These are phyloP conservation scores for Moesziomyces sp. DNA, from an alignment of 1,284 basidiomycete genomes.

Conservation along the genomic window DNA sequence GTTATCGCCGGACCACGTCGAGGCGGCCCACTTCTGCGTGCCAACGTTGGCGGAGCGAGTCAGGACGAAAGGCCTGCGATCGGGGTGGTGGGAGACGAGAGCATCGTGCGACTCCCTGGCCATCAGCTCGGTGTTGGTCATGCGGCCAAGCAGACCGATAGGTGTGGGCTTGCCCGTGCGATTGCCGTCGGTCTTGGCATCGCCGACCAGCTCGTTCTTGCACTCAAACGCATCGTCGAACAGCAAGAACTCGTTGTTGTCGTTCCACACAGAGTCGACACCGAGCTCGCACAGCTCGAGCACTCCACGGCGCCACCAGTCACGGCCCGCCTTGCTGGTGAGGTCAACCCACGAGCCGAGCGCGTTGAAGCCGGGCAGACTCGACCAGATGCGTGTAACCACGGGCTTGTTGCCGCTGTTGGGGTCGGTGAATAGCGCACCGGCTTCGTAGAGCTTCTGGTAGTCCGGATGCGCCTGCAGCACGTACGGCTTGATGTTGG, in stretches of 20 bases:
- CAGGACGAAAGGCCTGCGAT: constrained; percentile 68
- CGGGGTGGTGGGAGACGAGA: constrained; percentile 60
- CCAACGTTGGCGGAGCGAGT: constrained; percentile 70
- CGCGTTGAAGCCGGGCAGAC: constrained; percentile 68
- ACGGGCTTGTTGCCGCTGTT: constrained; percentile 61
- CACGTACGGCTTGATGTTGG: constrained; percentile 69
- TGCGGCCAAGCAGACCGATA: constrained; percentile 68
- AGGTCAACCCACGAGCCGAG: constrained; percentile 70
- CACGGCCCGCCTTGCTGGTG: constrained; percentile 66
- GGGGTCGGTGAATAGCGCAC: constrained; percentile 68
- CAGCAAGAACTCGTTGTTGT: constrained; percentile 70
- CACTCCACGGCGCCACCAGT: constrained; percentile 70
- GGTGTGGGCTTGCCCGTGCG: constrained; percentile 30
- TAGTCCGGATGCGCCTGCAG: constrained; percentile 66
- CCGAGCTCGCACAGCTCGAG: constrained; percentile 68
- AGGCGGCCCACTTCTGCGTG: constrained; percentile 69
- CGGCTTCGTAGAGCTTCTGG: constrained; percentile 61
- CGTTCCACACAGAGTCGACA: constrained; percentile 70
- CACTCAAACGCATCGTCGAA: constrained; percentile 68
- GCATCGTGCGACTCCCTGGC: constrained; percentile 68
- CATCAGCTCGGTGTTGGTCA: constrained; percentile 69
- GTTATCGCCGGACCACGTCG: constrained; percentile 70
- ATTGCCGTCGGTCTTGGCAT: constrained; percentile 34
- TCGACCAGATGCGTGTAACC: constrained; percentile 69
- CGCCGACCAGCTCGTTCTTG: constrained; percentile 47